Percentiles rank a stretch among this genome's conserved stretches.
phyloP scores from a whole-genome alignment of 352 stramenopile genomes.

The Saprolegnia parasitica region DNA sequence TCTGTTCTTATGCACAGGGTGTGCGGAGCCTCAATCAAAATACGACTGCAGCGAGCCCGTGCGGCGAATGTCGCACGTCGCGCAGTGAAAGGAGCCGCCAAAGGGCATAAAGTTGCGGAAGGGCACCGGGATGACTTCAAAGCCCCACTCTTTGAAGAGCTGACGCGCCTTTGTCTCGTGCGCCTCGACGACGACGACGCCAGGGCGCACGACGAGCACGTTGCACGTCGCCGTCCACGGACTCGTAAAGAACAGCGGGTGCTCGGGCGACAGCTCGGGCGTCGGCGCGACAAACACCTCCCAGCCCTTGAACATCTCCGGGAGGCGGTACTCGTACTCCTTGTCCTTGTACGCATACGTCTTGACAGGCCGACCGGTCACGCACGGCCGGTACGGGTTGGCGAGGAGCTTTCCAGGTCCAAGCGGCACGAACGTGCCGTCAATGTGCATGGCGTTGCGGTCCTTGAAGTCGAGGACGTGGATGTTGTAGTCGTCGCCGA shows the following conservation, averaged over 20 bases:
- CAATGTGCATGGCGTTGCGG: conserved; percentile 89
- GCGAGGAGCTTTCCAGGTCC: conserved; percentile 82
- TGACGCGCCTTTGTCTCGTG: conserved; percentile 76
- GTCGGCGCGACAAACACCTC: conserved; percentile 84
- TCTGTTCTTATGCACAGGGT: not conserved
- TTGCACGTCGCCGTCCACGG: conserved; percentile 89
- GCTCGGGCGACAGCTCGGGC: conserved; percentile 64
- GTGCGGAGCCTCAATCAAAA: conserved; percentile 44
- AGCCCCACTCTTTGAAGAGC: conserved; percentile 85
- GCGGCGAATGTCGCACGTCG: conserved; percentile 79
- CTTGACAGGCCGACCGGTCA: conserved; percentile 79
- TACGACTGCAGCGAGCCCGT: conserved; percentile 82
- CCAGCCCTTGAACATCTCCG: conserved; percentile 90
- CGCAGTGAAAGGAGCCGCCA: conserved; percentile 86
- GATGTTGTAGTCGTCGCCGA: conserved; percentile 81
- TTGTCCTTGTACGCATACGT: conserved; percentile 87
- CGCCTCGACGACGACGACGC: conserved; percentile 78
- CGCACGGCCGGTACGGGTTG: conserved; percentile 83
- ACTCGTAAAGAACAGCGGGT: conserved; percentile 88
- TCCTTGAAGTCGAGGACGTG: conserved; percentile 88
- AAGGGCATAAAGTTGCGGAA: conserved; percentile 91
- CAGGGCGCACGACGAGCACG: conserved; percentile 77
- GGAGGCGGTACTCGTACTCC: conserved; percentile 80
- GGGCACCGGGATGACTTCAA: conserved; percentile 81
- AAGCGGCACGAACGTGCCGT: conserved; percentile 83